Conservation (phyloP, 176 grass and related monocot species). For the Ananas comosus region DNA sequence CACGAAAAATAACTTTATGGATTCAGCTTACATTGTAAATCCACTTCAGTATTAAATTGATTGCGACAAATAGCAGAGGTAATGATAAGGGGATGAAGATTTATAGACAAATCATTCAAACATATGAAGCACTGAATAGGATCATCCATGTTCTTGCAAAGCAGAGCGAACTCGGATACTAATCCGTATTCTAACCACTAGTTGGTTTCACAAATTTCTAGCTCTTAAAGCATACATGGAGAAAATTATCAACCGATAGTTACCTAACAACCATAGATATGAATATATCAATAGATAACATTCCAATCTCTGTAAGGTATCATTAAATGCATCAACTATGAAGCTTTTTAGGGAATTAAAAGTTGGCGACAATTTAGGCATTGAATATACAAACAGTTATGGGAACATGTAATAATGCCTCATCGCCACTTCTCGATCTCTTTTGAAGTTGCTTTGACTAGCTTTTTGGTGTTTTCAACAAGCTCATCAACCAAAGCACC, state of each 20-base stretch:
- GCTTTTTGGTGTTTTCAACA: slow-evolving; percentile 64
- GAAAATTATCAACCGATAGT: not conserved
- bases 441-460: slow-evolving; percentile 58
- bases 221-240: too few species aligned
- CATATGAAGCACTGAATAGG: too few species aligned
- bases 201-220: too few species aligned
- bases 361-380: not conserved
- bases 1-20: too few species aligned
- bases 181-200: too few species aligned
- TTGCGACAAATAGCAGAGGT: too few species aligned
- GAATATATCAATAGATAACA: not conserved
- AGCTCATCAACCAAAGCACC: slow-evolving; percentile 52
- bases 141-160: too few species aligned
- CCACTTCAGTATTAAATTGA: too few species aligned
- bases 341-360: not conserved
- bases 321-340: not conserved
- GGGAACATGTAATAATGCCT: slow-evolving; percentile 2
- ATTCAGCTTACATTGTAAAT: too few species aligned
- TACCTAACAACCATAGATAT: not conserved
- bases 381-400: not conserved
- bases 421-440: slow-evolving; percentile 62
- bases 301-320: not conserved
- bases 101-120: too few species aligned
- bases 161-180: too few species aligned
- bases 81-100: too few species aligned